Conservation (phyloP, 345 rosid species). For the Salix exigua region DNA sequence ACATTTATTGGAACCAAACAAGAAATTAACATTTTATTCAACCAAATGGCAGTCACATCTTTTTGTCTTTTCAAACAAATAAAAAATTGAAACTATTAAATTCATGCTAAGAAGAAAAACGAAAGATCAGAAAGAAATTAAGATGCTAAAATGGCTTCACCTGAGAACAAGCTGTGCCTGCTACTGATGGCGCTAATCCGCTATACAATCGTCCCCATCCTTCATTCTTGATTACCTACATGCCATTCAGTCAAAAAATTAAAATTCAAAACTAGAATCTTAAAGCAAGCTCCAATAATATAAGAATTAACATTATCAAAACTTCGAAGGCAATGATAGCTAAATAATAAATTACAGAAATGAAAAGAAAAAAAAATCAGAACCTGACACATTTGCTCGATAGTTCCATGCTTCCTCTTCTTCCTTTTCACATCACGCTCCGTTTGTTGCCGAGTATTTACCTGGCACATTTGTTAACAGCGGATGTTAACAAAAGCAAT, state of each 20-base stretch:
- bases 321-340: not conserved
- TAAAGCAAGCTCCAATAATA: not conserved
- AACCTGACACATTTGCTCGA: conserved; percentile 83
- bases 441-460: conserved; percentile 94
- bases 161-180: conserved; percentile 96
- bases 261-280: not conserved
- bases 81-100: not conserved
- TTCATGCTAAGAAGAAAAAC: not conserved
- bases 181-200: conserved; percentile 78
- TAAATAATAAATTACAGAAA: not conserved
- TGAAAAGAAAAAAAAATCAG: not conserved
- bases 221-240: conserved; percentile 41
- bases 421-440: conserved; percentile 79
- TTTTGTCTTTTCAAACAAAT: not conserved
- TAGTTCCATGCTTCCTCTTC: conserved; percentile 73
- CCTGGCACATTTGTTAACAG: conserved; percentile 35
- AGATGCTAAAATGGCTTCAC: conserved; percentile 31
- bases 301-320: not conserved
- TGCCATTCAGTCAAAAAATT: not conserved
- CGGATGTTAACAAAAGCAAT: not conserved
- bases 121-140: not conserved
- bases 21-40: not conserved
- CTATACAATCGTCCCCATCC: conserved; percentile 95
- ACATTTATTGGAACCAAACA: conserved; percentile 4
- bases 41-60: not conserved